Percentiles rank a stretch among this genome's conserved stretches.
Conservation (phyloP, 345 rosid species). For the Brassica juncea region DNA sequence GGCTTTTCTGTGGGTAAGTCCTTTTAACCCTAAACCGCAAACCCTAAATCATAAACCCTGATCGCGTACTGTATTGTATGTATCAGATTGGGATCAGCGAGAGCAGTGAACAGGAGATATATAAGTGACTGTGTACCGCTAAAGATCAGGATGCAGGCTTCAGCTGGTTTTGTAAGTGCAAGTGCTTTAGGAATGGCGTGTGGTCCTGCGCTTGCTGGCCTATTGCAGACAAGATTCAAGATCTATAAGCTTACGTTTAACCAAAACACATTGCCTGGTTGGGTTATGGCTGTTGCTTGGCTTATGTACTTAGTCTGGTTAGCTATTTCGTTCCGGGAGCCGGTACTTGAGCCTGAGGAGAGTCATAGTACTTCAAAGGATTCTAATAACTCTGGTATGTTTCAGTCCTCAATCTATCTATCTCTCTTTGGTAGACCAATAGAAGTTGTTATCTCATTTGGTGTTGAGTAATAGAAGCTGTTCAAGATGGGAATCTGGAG, state of each 20-base stretch:
- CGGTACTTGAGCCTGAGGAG: constrained; percentile 49
- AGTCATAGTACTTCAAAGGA: constrained; percentile 35
- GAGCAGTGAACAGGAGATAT: constrained; percentile 96
- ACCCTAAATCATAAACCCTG: background rate
- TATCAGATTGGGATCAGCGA: constrained; percentile 91
- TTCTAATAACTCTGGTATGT: constrained; percentile 50
- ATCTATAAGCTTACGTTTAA: constrained; percentile 79
- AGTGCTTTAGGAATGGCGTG: constrained; percentile 99
- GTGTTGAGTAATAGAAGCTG: constrained; percentile 47
- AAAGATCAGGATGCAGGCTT: constrained; percentile 92
- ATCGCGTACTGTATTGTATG: background rate
- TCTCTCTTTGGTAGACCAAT: background rate
- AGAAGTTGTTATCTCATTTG: constrained; percentile 7
- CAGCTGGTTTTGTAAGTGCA: constrained; percentile 99
- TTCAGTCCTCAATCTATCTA: background rate
- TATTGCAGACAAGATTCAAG: constrained; percentile 77
- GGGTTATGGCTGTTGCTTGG: constrained; percentile 97
- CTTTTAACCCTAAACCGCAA: background rate
- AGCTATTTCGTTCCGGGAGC: constrained; percentile 81
- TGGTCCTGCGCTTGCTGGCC: constrained; percentile 97
- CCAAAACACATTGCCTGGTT: constrained; percentile 85
- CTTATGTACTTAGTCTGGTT: constrained; percentile 76
- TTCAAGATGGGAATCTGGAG: constrained; percentile 61
- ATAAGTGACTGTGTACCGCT: constrained; percentile 97
- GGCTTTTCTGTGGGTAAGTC: constrained; percentile 87